phyloP scores from a whole-genome alignment of 1,284 basidiomycete species.

The Apiotrichum brassicae region DNA sequence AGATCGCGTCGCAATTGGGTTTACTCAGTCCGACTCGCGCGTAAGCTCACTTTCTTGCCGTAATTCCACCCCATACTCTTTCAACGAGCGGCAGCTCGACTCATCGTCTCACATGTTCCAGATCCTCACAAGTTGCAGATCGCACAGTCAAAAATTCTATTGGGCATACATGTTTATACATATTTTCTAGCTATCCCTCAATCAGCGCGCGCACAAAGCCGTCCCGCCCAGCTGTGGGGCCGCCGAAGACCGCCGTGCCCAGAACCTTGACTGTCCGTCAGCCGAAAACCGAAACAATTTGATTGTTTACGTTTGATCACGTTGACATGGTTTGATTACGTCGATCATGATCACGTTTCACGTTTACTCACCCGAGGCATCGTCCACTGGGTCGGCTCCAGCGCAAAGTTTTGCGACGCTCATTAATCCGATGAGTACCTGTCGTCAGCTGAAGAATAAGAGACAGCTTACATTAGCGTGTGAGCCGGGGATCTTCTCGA shows the following conservation, averaged over 20 bases:
- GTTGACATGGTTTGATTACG: no score
- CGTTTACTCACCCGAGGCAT: background rate
- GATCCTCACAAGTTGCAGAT: no score
- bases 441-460: background rate
- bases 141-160: no score
- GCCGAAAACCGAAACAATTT: no score
- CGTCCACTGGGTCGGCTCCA: background rate
- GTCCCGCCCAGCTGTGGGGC: conserved; percentile 4
- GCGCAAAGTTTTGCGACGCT: conserved; percentile 25
- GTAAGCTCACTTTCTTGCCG: no score
- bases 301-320: no score
- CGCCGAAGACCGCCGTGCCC: conserved; percentile 12
- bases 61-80: no score
- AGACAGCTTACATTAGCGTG: conserved; percentile 32
- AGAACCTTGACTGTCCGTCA: conserved; percentile 2
- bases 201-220: conserved; percentile 6
- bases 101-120: no score
- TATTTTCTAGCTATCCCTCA: background rate
- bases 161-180: no score
- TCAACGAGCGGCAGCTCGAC: no score
- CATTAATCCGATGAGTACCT: conserved; percentile 30
- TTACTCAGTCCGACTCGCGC: no score
- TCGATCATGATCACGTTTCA: background rate
- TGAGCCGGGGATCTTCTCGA: conserved; percentile 31
- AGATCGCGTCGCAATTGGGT: no score